Percentiles rank a stretch among this genome's conserved stretches.
Conservation (phyloP, 306 rosid species). For the Hippophae gyantsensis region DNA sequence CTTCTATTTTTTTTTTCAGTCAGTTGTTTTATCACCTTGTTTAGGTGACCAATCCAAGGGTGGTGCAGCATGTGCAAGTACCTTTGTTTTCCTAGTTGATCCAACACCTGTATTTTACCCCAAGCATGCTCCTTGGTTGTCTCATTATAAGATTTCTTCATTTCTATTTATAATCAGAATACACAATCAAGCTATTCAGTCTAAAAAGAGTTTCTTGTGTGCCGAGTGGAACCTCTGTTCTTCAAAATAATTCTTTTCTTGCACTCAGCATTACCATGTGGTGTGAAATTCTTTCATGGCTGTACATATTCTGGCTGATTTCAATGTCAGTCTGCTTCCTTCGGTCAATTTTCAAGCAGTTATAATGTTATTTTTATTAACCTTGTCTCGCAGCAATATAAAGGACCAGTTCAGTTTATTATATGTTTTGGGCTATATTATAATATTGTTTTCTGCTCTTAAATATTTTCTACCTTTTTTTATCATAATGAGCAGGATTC, state of each 20-base stretch:
- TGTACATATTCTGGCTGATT: neutral
- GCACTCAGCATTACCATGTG: neutral
- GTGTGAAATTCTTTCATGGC: neutral
- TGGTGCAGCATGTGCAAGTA: neutral
- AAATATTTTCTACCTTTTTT: constrained; percentile 6
- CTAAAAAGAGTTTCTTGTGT: no score
- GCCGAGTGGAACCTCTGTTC: neutral
- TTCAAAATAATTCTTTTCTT: no score
- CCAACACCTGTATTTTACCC: neutral
- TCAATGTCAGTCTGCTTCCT: neutral
- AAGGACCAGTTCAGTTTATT: constrained; percentile 2
- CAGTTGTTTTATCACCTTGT: neutral
- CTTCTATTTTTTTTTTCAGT: neutral
- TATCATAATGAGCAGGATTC: constrained; percentile 59
- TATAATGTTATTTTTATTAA: neutral
- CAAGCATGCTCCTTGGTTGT: neutral
- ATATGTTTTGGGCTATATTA: constrained; percentile 7
- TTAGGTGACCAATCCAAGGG: constrained; percentile 11
- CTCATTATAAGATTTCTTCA: no score
- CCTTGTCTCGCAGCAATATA: constrained; percentile 3
- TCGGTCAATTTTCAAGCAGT: constrained; percentile 7
- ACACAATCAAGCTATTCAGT: no score
- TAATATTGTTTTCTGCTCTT: constrained; percentile 20
- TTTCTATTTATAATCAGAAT: no score
- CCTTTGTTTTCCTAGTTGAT: neutral